Conservation (phyloP, 2,329 filamentous ascomycete genomes). For the Pseudogymnoascus sp. region DNA sequence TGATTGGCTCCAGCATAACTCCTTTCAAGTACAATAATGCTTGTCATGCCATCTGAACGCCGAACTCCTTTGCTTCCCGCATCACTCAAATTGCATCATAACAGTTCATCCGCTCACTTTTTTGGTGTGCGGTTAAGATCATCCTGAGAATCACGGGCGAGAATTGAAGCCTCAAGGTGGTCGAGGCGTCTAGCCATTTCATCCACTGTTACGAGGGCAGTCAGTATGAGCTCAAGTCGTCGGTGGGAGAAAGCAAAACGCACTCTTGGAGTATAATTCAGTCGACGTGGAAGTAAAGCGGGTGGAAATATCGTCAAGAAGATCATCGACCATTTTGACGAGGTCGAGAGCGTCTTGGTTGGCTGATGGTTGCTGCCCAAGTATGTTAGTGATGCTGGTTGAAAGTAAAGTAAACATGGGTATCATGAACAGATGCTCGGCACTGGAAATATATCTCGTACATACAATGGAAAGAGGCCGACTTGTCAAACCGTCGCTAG, state of each 20-base stretch:
- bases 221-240: slow-evolving; percentile 12
- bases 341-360: slow-evolving; percentile 58
- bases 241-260: not conserved
- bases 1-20: not conserved
- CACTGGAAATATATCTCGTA: not conserved
- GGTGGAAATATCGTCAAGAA: slow-evolving; percentile 73
- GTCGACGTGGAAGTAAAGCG: slow-evolving; percentile 80
- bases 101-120: not conserved
- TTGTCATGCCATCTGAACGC: not conserved
- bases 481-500: not conserved
- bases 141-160: slow-evolving; percentile 12
- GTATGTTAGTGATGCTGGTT: not conserved
- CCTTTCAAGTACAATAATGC: not conserved
- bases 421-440: not conserved
- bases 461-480: slow-evolving; percentile 7
- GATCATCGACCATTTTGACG: slow-evolving; percentile 63
- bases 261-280: slow-evolving; percentile 84
- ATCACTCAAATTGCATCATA: not conserved
- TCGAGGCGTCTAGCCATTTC: slow-evolving; percentile 86
- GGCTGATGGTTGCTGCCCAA: slow-evolving; percentile 31
- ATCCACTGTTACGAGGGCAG: slow-evolving; percentile 57
- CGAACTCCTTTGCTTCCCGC: not conserved
- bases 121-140: not conserved
- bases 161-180: slow-evolving; percentile 48
- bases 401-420: not conserved